Percentiles rank a stretch among this genome's conserved stretches.
phyloP scores from a whole-genome alignment of 352 stramenopile genomes.

The Globisporangium perplexum region DNA sequence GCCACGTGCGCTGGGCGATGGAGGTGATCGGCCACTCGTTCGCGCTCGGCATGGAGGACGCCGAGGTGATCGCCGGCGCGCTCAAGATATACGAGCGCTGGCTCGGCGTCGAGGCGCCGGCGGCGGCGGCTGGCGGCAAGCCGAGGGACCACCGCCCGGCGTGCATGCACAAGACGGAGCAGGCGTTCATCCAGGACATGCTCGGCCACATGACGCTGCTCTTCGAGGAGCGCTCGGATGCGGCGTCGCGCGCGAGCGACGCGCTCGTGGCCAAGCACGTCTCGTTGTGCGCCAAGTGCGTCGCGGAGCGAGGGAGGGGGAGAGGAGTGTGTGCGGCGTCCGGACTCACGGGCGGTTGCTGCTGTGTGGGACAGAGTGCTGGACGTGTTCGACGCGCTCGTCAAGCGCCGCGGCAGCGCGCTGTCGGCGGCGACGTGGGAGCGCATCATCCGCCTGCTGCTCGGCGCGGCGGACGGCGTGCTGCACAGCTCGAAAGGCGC shows the following conservation, averaged over 20 bases:
- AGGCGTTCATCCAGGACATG: constrained; percentile 84
- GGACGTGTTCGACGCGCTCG: constrained; percentile 70
- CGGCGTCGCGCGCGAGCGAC: constrained; percentile 20
- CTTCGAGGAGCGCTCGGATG: constrained; percentile 68
- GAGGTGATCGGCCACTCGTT: constrained; percentile 83
- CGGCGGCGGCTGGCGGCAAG: constrained; percentile 18
- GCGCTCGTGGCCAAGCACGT: constrained; percentile 63
- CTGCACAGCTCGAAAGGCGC: constrained; percentile 70
- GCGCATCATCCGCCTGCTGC: constrained; percentile 69
- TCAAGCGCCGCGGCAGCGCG: constrained; percentile 52
- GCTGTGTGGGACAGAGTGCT: constrained; percentile 42
- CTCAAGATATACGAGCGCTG: constrained; percentile 79
- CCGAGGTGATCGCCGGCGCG: constrained; percentile 73
- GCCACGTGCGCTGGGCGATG: constrained; percentile 85
- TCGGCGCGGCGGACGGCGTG: constrained; percentile 69
- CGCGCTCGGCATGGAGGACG: constrained; percentile 79
- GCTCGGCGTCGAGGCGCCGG: constrained; percentile 52
- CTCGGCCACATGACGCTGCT: constrained; percentile 85
- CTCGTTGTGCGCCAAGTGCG: constrained; percentile 62
- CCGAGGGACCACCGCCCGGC: constrained; percentile 46
- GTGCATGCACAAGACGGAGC: constrained; percentile 81
- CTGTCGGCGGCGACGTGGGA: constrained; percentile 80
- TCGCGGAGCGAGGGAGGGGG: neutral
- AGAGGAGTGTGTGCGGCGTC: too few species aligned
- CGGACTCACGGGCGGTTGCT: neutral